Evolutionary conservation across 441 rosid species (phyloP).

Genomic region (Jatropha podagrica): DNA sequence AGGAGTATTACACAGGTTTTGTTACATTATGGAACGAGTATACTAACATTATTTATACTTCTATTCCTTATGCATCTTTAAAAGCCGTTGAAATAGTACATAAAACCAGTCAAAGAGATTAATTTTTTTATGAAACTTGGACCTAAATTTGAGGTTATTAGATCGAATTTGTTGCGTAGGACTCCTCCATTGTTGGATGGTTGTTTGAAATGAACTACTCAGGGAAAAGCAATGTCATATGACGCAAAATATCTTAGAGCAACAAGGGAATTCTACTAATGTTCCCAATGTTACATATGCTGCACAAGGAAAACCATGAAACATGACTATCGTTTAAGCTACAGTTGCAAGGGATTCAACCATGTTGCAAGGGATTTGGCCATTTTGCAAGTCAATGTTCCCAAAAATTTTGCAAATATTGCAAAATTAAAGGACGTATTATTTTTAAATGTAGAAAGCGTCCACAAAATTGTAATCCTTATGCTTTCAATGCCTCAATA

Average conservation of each 20-base stretch:
- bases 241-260: not conserved
- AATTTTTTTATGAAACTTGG: not conserved
- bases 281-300: not conserved
- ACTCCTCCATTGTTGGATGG: not conserved
- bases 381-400: not conserved
- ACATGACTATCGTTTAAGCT: not conserved
- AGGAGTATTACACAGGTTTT: not conserved
- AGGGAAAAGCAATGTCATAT: not conserved
- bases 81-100: not conserved
- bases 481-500: not conserved
- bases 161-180: not conserved
- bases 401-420: not conserved
- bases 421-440: not conserved
- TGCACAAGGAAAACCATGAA: not conserved
- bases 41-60: conserved; percentile 3
- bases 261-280: not conserved
- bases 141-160: not conserved
- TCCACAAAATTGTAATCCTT: not conserved
- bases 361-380: not conserved
- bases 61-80: not conserved
- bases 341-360: not conserved
- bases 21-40: not conserved
- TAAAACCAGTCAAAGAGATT: not conserved
- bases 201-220: conserved; percentile 1
- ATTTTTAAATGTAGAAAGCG: not conserved